Evolutionary conservation across 352 stramenopile species (phyloP), one percentile per base, ranked within the genome.

Genomic region (Globisporangium middletonii): DNA sequence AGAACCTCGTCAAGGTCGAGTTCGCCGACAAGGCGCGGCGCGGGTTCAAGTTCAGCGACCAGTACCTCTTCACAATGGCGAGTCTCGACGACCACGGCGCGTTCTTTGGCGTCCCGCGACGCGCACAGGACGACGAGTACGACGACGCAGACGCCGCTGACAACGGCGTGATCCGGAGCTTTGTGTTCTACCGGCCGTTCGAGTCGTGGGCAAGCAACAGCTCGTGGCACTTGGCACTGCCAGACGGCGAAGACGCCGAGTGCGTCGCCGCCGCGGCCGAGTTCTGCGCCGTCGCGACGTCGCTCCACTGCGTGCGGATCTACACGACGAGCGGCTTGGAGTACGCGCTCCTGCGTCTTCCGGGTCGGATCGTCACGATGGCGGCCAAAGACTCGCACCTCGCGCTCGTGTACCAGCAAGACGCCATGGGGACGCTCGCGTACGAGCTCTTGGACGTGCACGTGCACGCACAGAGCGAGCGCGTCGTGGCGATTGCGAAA

Each of bases 41-140:
- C 53, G 83, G 81, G 0, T 92, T 94, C 63, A 94, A 92, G 67
- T 90, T 94, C 53, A 84, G 73, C 56, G 84, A 94, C 61, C 88
- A 86, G 55, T 92, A 92, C 57, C 71, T 86, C 57, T 91, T 92
- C 57, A 80, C 75, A 2, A 88, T 94, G 73, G 84, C 78, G 1
- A 74, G 69, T 50, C 60, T 94, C 28, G 84, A 88, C 48, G 65
- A 86, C 46, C 68, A 85, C 48, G 84, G 84, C n/a, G 84, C 84
- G 6, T 69, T 89, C 49, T 92, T 94, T 57, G 84, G 63, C 15
- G 77, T 86, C 4, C 80, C 84, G 0, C 69, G 78, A 41, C 79
- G 82, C 33, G 71, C 63, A 23, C 71, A 76, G 30, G 78, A 88
- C 47, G 74, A 88, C n/a, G 83, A 71, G 74, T 77, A 91, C 12